Base-by-base conservation (phyloP, 208 protist species). In the Strigomonas galati region DNA sequence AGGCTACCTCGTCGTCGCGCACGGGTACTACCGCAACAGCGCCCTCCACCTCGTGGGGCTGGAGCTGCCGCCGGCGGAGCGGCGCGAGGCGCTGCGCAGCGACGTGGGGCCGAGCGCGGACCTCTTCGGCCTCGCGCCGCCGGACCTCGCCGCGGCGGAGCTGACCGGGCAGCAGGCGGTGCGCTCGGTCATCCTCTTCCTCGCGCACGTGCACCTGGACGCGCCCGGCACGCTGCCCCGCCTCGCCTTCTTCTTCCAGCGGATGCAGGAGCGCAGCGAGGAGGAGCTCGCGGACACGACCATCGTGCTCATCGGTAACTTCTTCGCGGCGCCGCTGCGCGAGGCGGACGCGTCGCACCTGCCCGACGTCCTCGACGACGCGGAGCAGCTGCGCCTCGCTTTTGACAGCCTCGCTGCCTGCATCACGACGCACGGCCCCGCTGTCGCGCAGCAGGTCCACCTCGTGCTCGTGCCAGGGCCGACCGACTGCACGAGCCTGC, bases 201-300 rank as follows among this genome's bases (percentile, higher is more conserved):
- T 96, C 63, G 83, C 87, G 15, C 83, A 96, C 59, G 78, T 96
- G 9, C 76, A 92, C 62, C 78, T 96, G 5, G 91, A 96, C 68
- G 78, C 81, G 59, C 65, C 76, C 19, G 57, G 63, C 19, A 92
- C 84, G n/a, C 72, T 92, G 63, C 51, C 28, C 19, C 73, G 68
- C 23, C 64, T 96, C 7, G 62, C 71, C 30, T 69, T 52, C 62
- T 94, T 96, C 31, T 94, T 96, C 48, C 75, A 77, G 43, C 72
- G 83, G 10, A 93, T 96, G 85, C 82, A 96, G 58, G 77, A 84
- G n/a, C 80, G 89, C 27, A 76, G 81, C 27, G 86, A 93, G 61
- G 56, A 54, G 57, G 91, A 93, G 71, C 69, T 96, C 56, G 69
- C 75, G 4, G 81, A 91, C 37, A 92, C 87, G 21, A 93, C 87